phyloP scores from a whole-genome alignment of 306 rosid genomes.

The Cucumis hystrix region DNA sequence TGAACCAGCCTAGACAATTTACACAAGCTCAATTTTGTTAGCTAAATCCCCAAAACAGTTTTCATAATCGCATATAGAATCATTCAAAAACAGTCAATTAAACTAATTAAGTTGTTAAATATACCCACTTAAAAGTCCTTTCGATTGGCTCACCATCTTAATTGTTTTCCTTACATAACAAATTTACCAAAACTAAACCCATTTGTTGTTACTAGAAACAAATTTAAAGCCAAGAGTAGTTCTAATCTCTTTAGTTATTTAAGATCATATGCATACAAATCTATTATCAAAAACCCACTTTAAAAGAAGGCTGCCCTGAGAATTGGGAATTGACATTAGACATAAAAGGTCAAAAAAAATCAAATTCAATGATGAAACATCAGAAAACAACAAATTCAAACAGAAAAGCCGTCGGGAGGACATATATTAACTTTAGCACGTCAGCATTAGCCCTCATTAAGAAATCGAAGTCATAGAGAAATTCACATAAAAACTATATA shows the following conservation, averaged over 20 bases:
- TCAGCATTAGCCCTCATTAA: background rate
- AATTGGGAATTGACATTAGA: background rate
- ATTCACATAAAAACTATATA: background rate
- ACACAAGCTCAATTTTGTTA: conserved; percentile 4
- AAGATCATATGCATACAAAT: background rate
- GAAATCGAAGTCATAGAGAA: background rate
- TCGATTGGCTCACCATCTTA: background rate
- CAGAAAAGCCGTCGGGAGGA: background rate
- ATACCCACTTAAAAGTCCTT: background rate
- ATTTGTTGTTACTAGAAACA: background rate
- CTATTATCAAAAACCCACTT: background rate
- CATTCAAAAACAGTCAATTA: background rate
- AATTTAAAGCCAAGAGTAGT: background rate
- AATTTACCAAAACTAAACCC: background rate
- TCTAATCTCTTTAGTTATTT: background rate
- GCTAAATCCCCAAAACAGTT: conserved; percentile 4
- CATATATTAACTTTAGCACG: background rate
- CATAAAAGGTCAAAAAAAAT: background rate
- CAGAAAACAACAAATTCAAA: background rate
- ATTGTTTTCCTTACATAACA: no score
- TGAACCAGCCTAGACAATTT: conserved; percentile 9
- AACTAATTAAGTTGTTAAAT: background rate
- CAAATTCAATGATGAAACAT: background rate
- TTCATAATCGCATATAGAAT: background rate
- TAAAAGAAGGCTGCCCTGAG: background rate